Base-by-base conservation (phyloP, 257 asterid species). In the Galeopsis tetrahit region DNA sequence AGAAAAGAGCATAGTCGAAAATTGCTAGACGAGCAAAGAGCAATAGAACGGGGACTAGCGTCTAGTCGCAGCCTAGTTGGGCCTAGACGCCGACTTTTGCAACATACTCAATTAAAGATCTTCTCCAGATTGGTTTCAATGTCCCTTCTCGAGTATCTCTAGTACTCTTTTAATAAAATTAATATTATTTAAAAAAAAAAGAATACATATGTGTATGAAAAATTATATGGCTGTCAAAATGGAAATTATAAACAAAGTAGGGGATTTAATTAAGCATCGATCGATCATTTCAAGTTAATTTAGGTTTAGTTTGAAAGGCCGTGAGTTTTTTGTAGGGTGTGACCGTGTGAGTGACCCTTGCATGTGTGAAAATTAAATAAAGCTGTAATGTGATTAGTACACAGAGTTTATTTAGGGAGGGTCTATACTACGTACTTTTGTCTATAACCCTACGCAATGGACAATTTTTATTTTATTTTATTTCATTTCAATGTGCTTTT, bases 241-340 rank as follows among this genome's bases (percentile, higher is more conserved):
- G 28, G 28, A 21, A 21, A 21, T 21, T 21, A 21, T 21, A 21
- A 21, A 33, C 3, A 58, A 33, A 34, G 15, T 69, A 51, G 69
- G 74, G 77, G 28, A 21, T 32, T 76, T 69, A 58, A 66, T 21
- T 21, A 21, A 21, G 28, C 28, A 21, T 21, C 28, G 28, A 21
- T 21, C 61, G 58, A 67, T 35, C 56, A 13, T 10, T 6, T 13
- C n/a, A 43, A 32, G 2, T 57, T 58, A 40, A 21, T 35, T 64
- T 43, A 52, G 71, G 60, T 39, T 61, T 36, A 38, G 74, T 10
- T 13, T 32, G 59, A 61, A 59, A 34, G 79, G 79, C 87, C 79
- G 85, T 57, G 84, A 79, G 86, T 6, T 81, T 78, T 79, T 79
- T 79, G 84, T 79, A 79, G 82, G 83, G 33, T 7, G 52, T 21